Conservation (phyloP, 441 rosid genomes). For the Erodium moschatum region DNA sequence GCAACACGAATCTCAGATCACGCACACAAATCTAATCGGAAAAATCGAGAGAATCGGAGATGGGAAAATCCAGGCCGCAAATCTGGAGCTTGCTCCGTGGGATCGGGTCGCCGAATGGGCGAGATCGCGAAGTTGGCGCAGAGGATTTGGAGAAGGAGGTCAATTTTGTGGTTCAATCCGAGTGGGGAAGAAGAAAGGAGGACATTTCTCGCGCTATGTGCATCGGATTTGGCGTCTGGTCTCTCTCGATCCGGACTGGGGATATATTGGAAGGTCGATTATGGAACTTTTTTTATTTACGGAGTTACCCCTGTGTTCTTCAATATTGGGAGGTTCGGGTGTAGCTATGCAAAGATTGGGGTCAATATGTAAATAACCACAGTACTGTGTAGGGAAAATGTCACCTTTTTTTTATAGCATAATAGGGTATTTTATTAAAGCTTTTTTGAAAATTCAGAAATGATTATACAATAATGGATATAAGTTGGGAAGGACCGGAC, state of each 20-base stretch:
- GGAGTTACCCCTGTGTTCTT: no score
- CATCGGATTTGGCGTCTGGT: slow-evolving; percentile 2
- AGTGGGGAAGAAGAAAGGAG: background rate
- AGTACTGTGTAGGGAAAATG: no score
- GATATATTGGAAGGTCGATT: no score
- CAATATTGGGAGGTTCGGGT: no score
- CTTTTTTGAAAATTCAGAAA: no score
- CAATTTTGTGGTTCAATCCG: background rate
- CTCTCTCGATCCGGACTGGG: background rate
- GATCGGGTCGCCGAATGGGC: background rate
- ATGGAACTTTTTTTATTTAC: no score
- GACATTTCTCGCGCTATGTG: background rate
- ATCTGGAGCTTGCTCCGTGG: background rate
- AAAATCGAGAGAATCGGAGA: background rate
- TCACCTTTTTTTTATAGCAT: no score
- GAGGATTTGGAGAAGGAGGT: background rate
- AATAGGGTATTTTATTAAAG: no score
- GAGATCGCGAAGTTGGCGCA: background rate
- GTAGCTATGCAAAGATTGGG: no score
- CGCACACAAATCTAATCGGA: background rate
- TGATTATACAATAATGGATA: no score
- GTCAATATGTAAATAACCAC: background rate
- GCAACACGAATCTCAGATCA: background rate
- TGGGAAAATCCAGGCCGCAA: background rate
- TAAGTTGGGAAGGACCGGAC: no score